Base-by-base conservation (phyloP, 306 rosid genomes). In the Dalbergia cochinchinensis region DNA sequence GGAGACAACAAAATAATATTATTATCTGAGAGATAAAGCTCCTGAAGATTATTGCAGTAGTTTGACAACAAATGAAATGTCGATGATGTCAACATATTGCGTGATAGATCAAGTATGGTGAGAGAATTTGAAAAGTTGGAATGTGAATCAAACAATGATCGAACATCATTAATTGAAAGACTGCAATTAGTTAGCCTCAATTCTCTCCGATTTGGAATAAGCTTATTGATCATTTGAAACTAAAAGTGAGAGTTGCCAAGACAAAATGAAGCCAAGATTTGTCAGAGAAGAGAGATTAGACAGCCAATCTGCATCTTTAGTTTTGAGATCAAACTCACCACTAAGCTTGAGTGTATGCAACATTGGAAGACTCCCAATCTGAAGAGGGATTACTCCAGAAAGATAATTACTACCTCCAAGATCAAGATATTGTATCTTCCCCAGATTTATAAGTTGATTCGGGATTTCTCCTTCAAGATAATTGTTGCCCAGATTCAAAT, bases 1-100 rank as follows among this genome's bases (percentile, higher is more conserved):
- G 33, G 14, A 45, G 8, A 3, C 0, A 37, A 37, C 8, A 35
- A 19, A 8, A 10, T 18, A 75, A 76, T 1, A 39, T 65, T 35
- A 19, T 64, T 65, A 12, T 16, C 0, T 0, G 8, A 51, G 13
- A 76, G 73, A 64, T 37, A 0, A 33, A 76, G 63, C 63, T 76
- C 64, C 2, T 11, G 22, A 35, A 76, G 41, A 5, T 63, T 12
- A 51, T 0, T 11, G 55, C 18, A 39, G 4, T 13, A 11, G 18
- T 78, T 68, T 4, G 14, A 57, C 53, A 64, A 39, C 6, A 53
- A 51, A 8, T 65, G 57, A 64, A 66, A 55, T 8, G 58, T 13
- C 14, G 78, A 71, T 9, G 66, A 62, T 6, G 78, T 79, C 9
- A 79, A n/a, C 58, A 19, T 63, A 51, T 71, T 79, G 2, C 2